These are phyloP conservation scores for Grosmannia serpens DNA, from an alignment of 2,329 filamentous ascomycete genomes.

Conservation along the genomic window DNA sequence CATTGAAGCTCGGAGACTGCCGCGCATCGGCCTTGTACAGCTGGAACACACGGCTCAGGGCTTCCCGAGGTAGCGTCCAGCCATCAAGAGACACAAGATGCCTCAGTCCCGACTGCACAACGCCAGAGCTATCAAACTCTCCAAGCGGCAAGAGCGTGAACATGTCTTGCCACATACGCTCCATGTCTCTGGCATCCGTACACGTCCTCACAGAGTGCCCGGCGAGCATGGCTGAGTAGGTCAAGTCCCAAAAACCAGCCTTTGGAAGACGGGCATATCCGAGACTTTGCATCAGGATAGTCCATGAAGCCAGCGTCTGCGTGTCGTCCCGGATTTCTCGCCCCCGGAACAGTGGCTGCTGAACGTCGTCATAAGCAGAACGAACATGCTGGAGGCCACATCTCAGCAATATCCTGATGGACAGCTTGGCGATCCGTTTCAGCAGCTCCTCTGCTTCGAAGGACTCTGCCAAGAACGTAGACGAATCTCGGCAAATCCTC, in stretches of 20 bases:
- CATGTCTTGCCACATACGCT: constrained; percentile 45
- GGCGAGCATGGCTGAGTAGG: constrained; percentile 30
- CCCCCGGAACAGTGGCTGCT: constrained; percentile 32
- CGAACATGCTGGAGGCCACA: constrained; percentile 32
- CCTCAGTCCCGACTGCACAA: constrained; percentile 29
- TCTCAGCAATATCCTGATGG: constrained; percentile 27
- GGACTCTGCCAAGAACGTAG: constrained; percentile 21
- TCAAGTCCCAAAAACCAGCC: constrained; percentile 49
- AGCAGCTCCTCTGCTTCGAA: constrained; percentile 39
- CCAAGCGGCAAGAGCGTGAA: constrained; percentile 50
- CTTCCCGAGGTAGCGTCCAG: constrained; percentile 46
- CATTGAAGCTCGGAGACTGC: constrained; percentile 52
- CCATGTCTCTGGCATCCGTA: constrained; percentile 35
- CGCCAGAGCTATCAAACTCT: constrained; percentile 46
- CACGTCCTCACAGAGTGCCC: constrained; percentile 20
- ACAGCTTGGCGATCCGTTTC: constrained; percentile 26
- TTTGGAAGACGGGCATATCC: constrained; percentile 37
- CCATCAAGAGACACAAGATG: constrained; percentile 36
- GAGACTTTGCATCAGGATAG: constrained; percentile 42
- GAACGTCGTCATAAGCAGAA: constrained; percentile 35
- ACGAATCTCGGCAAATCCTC: constrained; percentile 28
- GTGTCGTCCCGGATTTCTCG: constrained; percentile 38
- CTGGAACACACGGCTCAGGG: constrained; percentile 45
- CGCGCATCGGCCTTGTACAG: constrained; percentile 43
- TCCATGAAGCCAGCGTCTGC: constrained; percentile 42